Evolutionary conservation across 2,329 filamentous ascomycete genomes (phyloP).

Genomic region (Aspergillus pseudoterreus): DNA sequence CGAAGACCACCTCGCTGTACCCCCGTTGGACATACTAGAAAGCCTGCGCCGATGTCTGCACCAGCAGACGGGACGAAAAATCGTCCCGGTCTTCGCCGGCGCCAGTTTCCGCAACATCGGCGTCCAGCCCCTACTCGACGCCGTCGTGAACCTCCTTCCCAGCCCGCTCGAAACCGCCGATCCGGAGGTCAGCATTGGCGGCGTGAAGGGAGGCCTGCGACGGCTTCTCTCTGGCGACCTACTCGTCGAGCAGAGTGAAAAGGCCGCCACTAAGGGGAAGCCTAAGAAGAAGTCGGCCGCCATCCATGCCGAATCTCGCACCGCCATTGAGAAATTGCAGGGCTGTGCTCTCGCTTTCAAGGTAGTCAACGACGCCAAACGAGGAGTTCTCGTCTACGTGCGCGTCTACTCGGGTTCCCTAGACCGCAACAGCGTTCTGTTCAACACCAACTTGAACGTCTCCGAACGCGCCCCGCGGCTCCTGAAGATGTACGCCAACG

Average conservation of each 20-base stretch:
- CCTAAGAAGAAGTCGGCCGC: slow-evolving; percentile 40
- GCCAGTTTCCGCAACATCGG: slow-evolving; percentile 93
- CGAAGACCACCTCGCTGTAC: slow-evolving; percentile 67
- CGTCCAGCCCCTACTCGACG: slow-evolving; percentile 85
- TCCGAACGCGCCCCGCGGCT: slow-evolving; percentile 77
- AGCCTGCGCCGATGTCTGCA: slow-evolving; percentile 71
- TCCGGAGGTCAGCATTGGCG: slow-evolving; percentile 68
- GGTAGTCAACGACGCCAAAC: slow-evolving; percentile 80
- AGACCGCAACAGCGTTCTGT: slow-evolving; percentile 69
- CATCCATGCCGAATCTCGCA: slow-evolving; percentile 44
- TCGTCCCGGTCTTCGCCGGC: slow-evolving; percentile 85
- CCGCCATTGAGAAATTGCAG: slow-evolving; percentile 58
- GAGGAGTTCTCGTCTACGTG: slow-evolving; percentile 86
- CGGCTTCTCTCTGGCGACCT: slow-evolving; percentile 47
- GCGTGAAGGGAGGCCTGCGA: slow-evolving; percentile 52
- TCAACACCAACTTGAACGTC: slow-evolving; percentile 80
- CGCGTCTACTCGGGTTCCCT: slow-evolving; percentile 85
- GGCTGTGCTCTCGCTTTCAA: slow-evolving; percentile 79
- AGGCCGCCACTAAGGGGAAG: slow-evolving; percentile 35
- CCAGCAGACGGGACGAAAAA: slow-evolving; percentile 56
- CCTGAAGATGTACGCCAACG: slow-evolving; percentile 83
- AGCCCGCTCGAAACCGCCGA: slow-evolving; percentile 77
- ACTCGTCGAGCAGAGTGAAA: slow-evolving; percentile 31
- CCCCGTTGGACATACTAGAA: slow-evolving; percentile 62
- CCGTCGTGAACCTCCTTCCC: slow-evolving; percentile 81